Evolutionary conservation across 1,139 yeast species (phyloP), one percentile per base, ranked within the genome.

Genomic region (Yamadazyma membranifaciens): DNA sequence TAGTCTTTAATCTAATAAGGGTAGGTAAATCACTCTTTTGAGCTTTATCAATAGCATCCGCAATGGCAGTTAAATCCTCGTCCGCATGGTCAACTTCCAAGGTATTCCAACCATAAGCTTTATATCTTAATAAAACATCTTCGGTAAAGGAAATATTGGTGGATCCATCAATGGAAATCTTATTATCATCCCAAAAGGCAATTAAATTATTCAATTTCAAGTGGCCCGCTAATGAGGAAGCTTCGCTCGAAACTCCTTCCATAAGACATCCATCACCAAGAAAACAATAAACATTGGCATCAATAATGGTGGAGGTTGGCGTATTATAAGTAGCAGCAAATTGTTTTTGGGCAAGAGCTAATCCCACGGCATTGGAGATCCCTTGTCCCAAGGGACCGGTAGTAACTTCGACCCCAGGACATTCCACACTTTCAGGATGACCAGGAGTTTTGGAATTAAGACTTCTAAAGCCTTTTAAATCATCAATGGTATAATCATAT

Each of bases 381-480:
- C 98, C 98, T 75, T 92, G 98, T 63, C 98, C 98, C 59, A 92
- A 81, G 47, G 98, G 98, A 66, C 98, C 98, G 46, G 98, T 91
- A 67, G 98, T 91, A 59, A 91, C 96, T 65, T 94, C 98, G 44
- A 89, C 81, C 63, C 98, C 98, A 43, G 95, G 91, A 50, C 79
- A 78, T 56, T 80, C 84, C 40, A 55, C 27, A 15, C 83, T 73
- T 73, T 92, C 98, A 42, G 98, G 98, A 75, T 92, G 98, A 56
- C 98, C 98, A 40, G 98, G 98, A 51, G 96, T 86, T 72, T 83
- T 84, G 51, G 98, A 91, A 62, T 78, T 75, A 57, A 91, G 69
- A 69, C 88, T 95, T 79, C 99, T 87, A 74, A 92, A 92, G 50
- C 76, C 69, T 75, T 89, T 86, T 69, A 92, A 77, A 68, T 94